Evolutionary conservation across 2,329 filamentous ascomycete genomes (phyloP).

Genomic region (Cladosporium sp.): DNA sequence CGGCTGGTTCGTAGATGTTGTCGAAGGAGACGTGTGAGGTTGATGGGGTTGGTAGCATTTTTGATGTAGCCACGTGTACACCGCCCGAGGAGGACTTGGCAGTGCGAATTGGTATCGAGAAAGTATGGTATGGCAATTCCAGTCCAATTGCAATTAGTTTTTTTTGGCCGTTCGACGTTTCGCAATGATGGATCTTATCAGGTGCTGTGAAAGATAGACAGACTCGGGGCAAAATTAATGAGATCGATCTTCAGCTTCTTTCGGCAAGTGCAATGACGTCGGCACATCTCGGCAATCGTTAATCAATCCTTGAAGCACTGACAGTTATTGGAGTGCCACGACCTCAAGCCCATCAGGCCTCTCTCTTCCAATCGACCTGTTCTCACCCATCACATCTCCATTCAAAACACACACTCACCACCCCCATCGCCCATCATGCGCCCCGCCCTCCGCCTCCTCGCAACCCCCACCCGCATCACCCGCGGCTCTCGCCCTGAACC

Average conservation of each 20-base stretch:
- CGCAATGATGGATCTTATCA: not conserved
- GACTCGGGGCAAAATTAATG: not conserved
- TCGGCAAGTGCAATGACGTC: slow-evolving; percentile 20
- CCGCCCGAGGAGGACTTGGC: too few relatives aligned
- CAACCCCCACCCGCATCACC: slow-evolving; percentile 37
- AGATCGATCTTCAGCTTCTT: slow-evolving; percentile 5
- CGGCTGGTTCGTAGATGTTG: slow-evolving; percentile 89
- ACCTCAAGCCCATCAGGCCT: not conserved
- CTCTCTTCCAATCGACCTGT: not conserved
- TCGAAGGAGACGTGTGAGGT: slow-evolving; percentile 89
- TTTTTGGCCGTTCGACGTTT: not conserved
- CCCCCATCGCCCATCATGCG: slow-evolving; percentile 29
- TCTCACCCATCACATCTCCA: not conserved
- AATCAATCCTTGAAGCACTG: slow-evolving; percentile 8
- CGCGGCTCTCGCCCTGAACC: slow-evolving; percentile 48
- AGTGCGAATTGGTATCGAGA: too few relatives aligned
- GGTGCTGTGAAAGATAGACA: not conserved
- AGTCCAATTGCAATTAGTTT: not conserved
- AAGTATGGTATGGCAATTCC: not conserved
- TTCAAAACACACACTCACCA: not conserved
- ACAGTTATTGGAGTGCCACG: not conserved
- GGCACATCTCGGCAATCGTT: slow-evolving; percentile 6
- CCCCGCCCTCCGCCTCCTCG: slow-evolving; percentile 33
- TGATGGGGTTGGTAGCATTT: slow-evolving; percentile 89
- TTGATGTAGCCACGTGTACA: not conserved